Conservation (phyloP, 768 basidiomycete species). For the Dentipellis sp. region DNA sequence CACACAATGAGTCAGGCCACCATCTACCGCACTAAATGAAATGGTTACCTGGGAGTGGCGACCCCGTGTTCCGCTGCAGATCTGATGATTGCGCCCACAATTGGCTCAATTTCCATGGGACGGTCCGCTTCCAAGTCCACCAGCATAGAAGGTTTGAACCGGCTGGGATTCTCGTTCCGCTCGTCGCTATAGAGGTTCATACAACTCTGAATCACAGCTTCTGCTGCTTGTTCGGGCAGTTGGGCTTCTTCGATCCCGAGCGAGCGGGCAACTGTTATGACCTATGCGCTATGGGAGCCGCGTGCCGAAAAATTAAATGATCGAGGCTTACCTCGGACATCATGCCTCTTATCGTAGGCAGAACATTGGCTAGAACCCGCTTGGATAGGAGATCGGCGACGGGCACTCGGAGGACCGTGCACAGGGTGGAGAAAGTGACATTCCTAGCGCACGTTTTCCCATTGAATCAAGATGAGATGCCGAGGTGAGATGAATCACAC, state of each 20-base stretch:
- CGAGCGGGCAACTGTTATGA: background rate
- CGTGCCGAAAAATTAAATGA: background rate
- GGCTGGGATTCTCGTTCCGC: constrained; percentile 14
- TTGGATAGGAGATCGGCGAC: background rate
- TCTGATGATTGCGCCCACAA: constrained; percentile 51
- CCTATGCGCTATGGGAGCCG: background rate
- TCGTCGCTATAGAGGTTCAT: constrained; percentile 5
- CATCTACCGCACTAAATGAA: background rate
- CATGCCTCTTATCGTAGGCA: background rate
- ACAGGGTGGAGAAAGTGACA: background rate
- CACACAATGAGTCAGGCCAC: background rate
- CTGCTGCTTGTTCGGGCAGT: constrained; percentile 18
- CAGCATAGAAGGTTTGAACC: constrained; percentile 39
- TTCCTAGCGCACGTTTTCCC: background rate
- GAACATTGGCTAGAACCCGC: background rate
- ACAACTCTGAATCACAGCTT: constrained; percentile 15
- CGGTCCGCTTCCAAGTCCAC: constrained; percentile 42
- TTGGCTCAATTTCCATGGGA: constrained; percentile 61
- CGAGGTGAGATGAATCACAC: constrained; percentile 5
- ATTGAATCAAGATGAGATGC: constrained; percentile 16
- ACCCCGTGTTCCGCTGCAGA: constrained; percentile 37
- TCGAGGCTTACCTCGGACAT: background rate
- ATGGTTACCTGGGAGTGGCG: constrained; percentile 26
- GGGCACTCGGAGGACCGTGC: background rate
- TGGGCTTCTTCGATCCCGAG: constrained; percentile 5